Evolutionary conservation across 2,329 filamentous ascomycete genomes (phyloP).

Genomic region (Geosmithia flava): DNA sequence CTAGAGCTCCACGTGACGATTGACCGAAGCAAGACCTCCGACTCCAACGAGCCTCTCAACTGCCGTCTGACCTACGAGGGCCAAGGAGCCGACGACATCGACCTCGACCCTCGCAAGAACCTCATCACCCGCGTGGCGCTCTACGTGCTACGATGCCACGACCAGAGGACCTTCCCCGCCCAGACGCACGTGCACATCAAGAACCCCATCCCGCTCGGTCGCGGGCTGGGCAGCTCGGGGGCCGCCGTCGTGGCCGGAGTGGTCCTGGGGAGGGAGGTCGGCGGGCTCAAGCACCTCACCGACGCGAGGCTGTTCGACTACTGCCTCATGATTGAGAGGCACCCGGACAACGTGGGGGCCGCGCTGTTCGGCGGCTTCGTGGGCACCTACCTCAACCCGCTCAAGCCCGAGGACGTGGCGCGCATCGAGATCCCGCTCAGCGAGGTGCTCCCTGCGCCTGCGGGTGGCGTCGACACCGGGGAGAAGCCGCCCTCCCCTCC

Average conservation of each 20-base stretch:
- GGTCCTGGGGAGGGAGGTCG: slow-evolving; percentile 82
- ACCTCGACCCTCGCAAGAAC: slow-evolving; percentile 76
- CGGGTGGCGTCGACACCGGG: slow-evolving; percentile 85
- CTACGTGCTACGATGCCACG: slow-evolving; percentile 89
- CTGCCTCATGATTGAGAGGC: slow-evolving; percentile 91
- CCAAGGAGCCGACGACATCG: slow-evolving; percentile 53
- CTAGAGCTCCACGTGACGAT: slow-evolving; percentile 80
- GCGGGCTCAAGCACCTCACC: slow-evolving; percentile 59
- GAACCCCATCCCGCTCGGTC: slow-evolving; percentile 87
- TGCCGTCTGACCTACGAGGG: slow-evolving; percentile 89
- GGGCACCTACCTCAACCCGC: slow-evolving; percentile 88
- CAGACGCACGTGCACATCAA: slow-evolving; percentile 89
- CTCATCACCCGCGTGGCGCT: slow-evolving; percentile 88
- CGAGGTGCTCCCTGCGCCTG: slow-evolving; percentile 82
- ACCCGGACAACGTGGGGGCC: slow-evolving; percentile 90
- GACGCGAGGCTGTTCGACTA: slow-evolving; percentile 85
- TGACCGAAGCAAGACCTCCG: slow-evolving; percentile 40
- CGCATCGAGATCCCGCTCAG: slow-evolving; percentile 88
- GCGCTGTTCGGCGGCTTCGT: slow-evolving; percentile 95
- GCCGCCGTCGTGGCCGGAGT: slow-evolving; percentile 93
- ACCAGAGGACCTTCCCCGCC: slow-evolving; percentile 68
- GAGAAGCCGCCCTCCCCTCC: slow-evolving; percentile 80
- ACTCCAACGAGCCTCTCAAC: slow-evolving; percentile 53
- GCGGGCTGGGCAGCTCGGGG: slow-evolving; percentile 88
- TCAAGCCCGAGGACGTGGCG: slow-evolving; percentile 78